Percentiles rank a stretch among this genome's conserved stretches.
phyloP scores from a whole-genome alignment of 1,139 yeast genomes.

The Debaryomyces robertsiae region DNA sequence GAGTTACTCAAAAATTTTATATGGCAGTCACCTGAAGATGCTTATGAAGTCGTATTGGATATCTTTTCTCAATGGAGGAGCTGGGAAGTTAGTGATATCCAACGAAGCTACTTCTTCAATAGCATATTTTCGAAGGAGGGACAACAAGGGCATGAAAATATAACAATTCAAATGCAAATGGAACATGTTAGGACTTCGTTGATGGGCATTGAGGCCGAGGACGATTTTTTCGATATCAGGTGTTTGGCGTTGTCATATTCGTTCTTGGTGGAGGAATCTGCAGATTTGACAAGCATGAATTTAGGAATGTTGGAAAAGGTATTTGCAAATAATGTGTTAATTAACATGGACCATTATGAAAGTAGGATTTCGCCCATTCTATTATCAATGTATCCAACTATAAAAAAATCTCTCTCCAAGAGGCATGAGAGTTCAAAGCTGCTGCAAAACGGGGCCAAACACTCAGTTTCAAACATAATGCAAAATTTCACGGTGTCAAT shows the following conservation, averaged over 20 bases:
- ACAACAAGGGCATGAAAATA: constrained; percentile 4
- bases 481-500: constrained; percentile 7
- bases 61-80: constrained; percentile 83
- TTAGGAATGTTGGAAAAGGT: constrained; percentile 17
- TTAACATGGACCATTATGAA: constrained; percentile 26
- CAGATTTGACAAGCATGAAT: constrained; percentile 15
- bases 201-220: constrained; percentile 7
- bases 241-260: constrained; percentile 15
- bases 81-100: constrained; percentile 68
- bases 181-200: constrained; percentile 6
- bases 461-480: neutral
- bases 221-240: constrained; percentile 21
- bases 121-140: constrained; percentile 33
- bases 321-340: constrained; percentile 17
- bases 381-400: constrained; percentile 11
- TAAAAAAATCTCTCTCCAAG: neutral
- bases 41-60: constrained; percentile 54
- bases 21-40: constrained; percentile 52
- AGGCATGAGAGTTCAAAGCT: neutral
- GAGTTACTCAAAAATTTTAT: constrained; percentile 21
- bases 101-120: constrained; percentile 55
- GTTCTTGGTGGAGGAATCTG: constrained; percentile 10
- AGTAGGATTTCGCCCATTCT: constrained; percentile 26
- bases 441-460: neutral
- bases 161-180: constrained; percentile 3